A percentile compares a stretch with the other conserved stretches of the same genome.
Conservation (phyloP, 805 yeast genomes). For the Barnettozyma sucrosica region DNA sequence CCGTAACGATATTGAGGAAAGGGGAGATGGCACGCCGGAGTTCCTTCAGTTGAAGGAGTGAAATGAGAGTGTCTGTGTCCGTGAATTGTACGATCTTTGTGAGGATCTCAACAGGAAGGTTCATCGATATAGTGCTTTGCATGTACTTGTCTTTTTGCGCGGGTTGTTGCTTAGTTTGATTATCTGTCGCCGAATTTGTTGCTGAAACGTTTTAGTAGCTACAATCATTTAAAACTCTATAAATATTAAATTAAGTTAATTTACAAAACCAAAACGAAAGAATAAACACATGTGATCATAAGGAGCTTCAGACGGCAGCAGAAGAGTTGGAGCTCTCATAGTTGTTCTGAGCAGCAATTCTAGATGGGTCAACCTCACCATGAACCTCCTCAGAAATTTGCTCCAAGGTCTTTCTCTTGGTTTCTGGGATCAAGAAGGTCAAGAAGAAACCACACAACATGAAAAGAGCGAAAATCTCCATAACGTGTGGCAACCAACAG, state of each 20-base stretch:
- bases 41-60: not conserved
- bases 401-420: slow-evolving; percentile 87
- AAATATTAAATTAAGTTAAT: too few relatives aligned
- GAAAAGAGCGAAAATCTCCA: slow-evolving; percentile 90
- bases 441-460: slow-evolving; percentile 74
- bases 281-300: not conserved
- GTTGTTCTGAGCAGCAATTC: slow-evolving; percentile 16
- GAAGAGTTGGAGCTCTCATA: slow-evolving; percentile 16
- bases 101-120: not conserved
- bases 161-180: not conserved
- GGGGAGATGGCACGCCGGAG: not conserved
- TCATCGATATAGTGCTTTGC: not conserved
- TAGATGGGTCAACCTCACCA: slow-evolving; percentile 62
- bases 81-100: not conserved
- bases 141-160: too few relatives aligned
- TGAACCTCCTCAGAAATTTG: slow-evolving; percentile 75
- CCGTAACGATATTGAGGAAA: slow-evolving; percentile 1
- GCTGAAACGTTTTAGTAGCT: too few relatives aligned
- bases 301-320: slow-evolving; percentile 13
- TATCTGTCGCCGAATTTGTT: too few relatives aligned
- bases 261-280: not conserved
- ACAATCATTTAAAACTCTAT: not conserved
- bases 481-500: slow-evolving; percentile 88
- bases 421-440: slow-evolving; percentile 75
- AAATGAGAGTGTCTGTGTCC: not conserved